Evolutionary conservation across 2,329 filamentous ascomycete genomes (phyloP).

Genomic region (Rhynchosporium agropyri): DNA sequence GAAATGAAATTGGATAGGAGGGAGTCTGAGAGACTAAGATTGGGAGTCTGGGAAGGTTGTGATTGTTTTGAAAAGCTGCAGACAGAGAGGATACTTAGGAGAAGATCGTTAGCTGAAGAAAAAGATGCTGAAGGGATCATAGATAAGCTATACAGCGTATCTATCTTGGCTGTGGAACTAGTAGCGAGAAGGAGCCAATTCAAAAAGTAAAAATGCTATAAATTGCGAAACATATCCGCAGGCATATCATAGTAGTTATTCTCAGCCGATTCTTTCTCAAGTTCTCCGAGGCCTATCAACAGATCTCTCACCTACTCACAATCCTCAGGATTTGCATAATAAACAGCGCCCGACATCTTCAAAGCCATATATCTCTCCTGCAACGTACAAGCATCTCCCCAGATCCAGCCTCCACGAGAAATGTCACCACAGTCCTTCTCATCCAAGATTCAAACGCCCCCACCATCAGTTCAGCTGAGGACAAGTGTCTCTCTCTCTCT

Average conservation of each 20-base stretch:
- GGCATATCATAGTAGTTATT: neutral
- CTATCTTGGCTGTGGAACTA: too few species aligned
- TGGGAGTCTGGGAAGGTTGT: too few species aligned
- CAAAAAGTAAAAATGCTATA: neutral
- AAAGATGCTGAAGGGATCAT: too few species aligned
- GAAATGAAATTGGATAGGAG: too few species aligned
- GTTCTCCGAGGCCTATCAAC: constrained; percentile 24
- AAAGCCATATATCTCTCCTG: constrained; percentile 26
- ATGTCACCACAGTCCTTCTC: neutral
- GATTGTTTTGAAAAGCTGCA: too few species aligned
- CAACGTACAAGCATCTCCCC: neutral
- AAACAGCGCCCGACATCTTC: constrained; percentile 21
- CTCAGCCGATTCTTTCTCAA: neutral
- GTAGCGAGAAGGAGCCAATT: too few species aligned
- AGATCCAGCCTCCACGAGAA: neutral
- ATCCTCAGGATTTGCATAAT: constrained; percentile 24
- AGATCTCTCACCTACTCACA: constrained; percentile 20
- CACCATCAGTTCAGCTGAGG: constrained; percentile 9
- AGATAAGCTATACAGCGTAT: too few species aligned
- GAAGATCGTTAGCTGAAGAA: too few species aligned
- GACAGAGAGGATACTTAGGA: too few species aligned
- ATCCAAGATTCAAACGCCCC: constrained; percentile 11
- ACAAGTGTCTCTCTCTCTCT: constrained; percentile 2
- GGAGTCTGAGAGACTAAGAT: too few species aligned
- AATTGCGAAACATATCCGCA: neutral